A percentile compares a stretch with the other conserved stretches of the same genome.
These are phyloP conservation scores for Malania oleifera DNA, from an alignment of 164 flowering plant species.

Conservation along the genomic window DNA sequence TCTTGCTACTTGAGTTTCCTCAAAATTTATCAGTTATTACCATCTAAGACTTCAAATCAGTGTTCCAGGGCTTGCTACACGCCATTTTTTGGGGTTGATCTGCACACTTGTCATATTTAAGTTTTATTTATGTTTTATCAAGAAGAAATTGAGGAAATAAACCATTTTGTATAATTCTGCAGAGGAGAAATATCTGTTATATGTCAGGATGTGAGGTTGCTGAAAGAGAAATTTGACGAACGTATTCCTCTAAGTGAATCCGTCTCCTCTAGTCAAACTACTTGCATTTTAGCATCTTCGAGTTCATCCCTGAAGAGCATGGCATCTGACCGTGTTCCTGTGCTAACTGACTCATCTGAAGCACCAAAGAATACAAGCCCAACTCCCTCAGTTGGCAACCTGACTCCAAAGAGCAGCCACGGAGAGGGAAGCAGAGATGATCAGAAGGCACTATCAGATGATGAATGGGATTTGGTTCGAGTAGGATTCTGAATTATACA, in stretches of 20 bases:
- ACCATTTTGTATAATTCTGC: constrained; percentile 9
- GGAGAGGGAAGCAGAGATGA: constrained; percentile 11
- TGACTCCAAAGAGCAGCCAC: constrained; percentile 9
- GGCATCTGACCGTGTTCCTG: constrained; percentile 21
- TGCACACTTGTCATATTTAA: too few relatives aligned
- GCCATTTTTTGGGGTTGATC: too few relatives aligned
- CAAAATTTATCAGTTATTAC: too few relatives aligned
- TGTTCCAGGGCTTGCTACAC: too few relatives aligned
- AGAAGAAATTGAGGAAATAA: too few relatives aligned
- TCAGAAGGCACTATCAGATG: constrained; percentile 28
- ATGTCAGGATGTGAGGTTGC: constrained; percentile 66
- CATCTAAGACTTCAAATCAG: too few relatives aligned
- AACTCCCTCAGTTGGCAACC: constrained; percentile 18
- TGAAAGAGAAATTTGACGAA: constrained; percentile 66
- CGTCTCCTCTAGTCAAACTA: constrained; percentile 57
- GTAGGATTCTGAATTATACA: neutral
- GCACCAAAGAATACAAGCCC: constrained; percentile 19
- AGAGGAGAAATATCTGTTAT: constrained; percentile 92
- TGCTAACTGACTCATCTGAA: constrained; percentile 16
- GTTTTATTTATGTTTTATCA: too few relatives aligned
- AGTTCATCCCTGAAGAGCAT: constrained; percentile 38
- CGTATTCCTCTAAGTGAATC: constrained; percentile 54
- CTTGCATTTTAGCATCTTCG: constrained; percentile 56
- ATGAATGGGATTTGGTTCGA: constrained; percentile 48
- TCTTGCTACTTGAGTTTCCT: too few relatives aligned